phyloP scores from a whole-genome alignment of 2,329 filamentous ascomycete species.

The Botrytis fragariae region DNA sequence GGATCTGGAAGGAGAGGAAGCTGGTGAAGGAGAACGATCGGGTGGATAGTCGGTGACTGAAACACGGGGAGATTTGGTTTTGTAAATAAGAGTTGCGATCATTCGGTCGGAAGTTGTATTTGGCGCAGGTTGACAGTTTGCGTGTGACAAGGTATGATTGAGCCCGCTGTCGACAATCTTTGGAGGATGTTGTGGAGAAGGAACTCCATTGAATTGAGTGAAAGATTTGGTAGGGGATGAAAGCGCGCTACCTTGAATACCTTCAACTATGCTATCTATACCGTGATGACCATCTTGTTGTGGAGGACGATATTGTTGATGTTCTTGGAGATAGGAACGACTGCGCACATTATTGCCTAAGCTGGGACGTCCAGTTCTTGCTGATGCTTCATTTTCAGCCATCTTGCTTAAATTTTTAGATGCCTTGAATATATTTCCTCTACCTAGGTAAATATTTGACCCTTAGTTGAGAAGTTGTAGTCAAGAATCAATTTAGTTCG shows the following conservation, averaged over 20 bases:
- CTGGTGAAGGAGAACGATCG: conserved; percentile 40
- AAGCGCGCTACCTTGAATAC: conserved; percentile 44
- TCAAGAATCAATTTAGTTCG: not conserved
- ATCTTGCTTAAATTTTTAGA: not conserved
- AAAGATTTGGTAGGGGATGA: conserved; percentile 43
- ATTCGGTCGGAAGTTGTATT: conserved; percentile 52
- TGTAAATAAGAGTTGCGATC: conserved; percentile 64
- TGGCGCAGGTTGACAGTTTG: conserved; percentile 56
- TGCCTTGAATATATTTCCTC: not conserved
- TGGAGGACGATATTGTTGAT: conserved; percentile 61
- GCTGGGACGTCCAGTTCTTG: conserved; percentile 32
- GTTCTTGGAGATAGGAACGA: conserved; percentile 61
- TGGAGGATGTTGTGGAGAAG: conserved; percentile 57
- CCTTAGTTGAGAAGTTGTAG: not conserved
- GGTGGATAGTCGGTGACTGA: conserved; percentile 41
- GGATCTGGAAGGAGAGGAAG: conserved; percentile 20
- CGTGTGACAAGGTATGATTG: conserved; percentile 60
- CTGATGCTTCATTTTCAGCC: conserved; percentile 17
- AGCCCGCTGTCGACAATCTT: conserved; percentile 61
- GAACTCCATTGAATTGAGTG: conserved; percentile 58
- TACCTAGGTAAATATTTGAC: not conserved
- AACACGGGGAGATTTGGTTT: conserved; percentile 41
- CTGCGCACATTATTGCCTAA: conserved; percentile 49
- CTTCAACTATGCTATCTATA: conserved; percentile 64
- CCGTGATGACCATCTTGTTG: conserved; percentile 53